Base-by-base conservation (phyloP, 139 green algal species). In the Zygnema circumcarinatum region DNA sequence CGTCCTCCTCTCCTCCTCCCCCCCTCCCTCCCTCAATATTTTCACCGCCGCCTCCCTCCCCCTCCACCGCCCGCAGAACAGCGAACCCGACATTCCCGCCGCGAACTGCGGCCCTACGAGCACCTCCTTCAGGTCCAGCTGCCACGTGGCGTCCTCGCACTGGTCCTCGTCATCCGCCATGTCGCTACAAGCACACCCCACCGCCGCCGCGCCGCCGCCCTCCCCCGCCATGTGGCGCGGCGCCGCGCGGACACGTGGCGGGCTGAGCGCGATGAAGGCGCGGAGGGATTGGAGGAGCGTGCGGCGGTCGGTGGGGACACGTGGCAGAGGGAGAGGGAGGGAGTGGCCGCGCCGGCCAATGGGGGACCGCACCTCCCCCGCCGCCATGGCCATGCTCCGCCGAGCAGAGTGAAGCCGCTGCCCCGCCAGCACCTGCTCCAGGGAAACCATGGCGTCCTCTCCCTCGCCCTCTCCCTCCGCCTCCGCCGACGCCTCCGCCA, bases 41-140 rank as follows among this genome's bases (percentile, higher is more conserved):
- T 87, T 87, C 21, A 87, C 36, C 33, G 81, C 81, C 56, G 75
- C 81, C 22, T 87, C 67, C 25, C 38, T 72, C 32, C 33, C 67
- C 36, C 36, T 35, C 47, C 75, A 87, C 81, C 38, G 32, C 3
- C 81, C 81, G 32, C 40, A 36, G 67, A 81, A 83, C 33, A 87
- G 32, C 31, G 38, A 32, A 0, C 81, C 81, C 38, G 52, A 87
- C 0, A 74, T 83, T 1, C 81, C 81, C n/a, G 81, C 56, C 81
- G 81, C 81, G 35, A 87, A 87, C 29, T 56, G 54, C 32, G 67
- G 62, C 36, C 81, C 81, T 32, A 87, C 36, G 32, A 87, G 75
- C 1, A 87, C 68, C 62, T 62, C 2, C 16, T 81, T 40, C 2
- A 87, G 33, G 16, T 69, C 33, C 38, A 87, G 32, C 68, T 47